Evolutionary conservation across 306 rosid genomes (phyloP), one percentile per base, ranked within the genome.

Genomic region (Macrotyloma uniflorum): DNA sequence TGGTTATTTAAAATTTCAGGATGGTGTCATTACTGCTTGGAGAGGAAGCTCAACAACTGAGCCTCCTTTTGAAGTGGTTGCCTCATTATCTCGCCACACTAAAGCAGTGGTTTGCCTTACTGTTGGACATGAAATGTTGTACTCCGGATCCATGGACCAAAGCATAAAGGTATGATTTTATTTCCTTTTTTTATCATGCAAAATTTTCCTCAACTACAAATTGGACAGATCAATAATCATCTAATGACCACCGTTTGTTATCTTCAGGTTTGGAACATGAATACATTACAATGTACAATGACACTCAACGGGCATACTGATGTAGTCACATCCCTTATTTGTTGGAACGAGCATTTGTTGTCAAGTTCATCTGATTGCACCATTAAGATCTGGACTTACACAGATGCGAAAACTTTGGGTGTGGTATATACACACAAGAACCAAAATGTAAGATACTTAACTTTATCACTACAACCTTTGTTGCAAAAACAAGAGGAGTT

Each of bases 191-290:
- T 3, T 3, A 32, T 32, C 5, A 32, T 32, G 35, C 2, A 2
- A 26, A 26, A 26, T 26, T 26, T 26, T 2, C 28, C 28, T 26
- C 28, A 26, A 26, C 28, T 26, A 2, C 28, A 26, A 26, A n/a
- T n/a, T n/a, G n/a, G n/a, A n/a, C n/a, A 26, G 2, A 26, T 26
- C 28, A 26, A 26, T 26, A 26, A 26, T 26, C 28, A 26, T 26
- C 28, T 26, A 26, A 26, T 2, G 28, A 26, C 28, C 28, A 26
- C 28, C 28, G 1, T 2, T 26, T 26, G 35, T 32, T 32, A 3
- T 32, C 5, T 32, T 32, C 67, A 90, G 94, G 89, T 70, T 18
- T 88, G 89, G 89, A 86, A 88, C 59, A 79, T 79, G 35, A 49
- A 82, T 46, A 74, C 84, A 0, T 75, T 88, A 4, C 74, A 86